A percentile compares a stretch with the other conserved stretches of the same genome.
Conservation (phyloP, 495 filamentous ascomycete genomes). For the Penicillium angulare region DNA sequence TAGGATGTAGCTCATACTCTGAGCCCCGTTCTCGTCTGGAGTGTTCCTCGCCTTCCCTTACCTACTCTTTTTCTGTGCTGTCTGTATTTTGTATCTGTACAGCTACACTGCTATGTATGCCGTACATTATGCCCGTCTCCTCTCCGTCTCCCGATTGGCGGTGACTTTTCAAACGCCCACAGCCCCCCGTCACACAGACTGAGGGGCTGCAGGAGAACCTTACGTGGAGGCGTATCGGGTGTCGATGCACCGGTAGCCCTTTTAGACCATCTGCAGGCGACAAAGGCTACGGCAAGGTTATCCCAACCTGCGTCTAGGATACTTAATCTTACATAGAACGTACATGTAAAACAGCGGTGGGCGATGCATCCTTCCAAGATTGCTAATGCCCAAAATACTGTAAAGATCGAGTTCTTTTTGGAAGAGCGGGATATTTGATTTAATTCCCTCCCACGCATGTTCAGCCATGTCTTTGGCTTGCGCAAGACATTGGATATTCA, state of each 20-base stretch:
- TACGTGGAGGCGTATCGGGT: conserved; percentile 9
- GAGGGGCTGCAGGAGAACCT: conserved; percentile 1
- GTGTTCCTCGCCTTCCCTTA: not conserved
- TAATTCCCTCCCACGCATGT: too few species aligned
- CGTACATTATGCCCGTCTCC: not conserved
- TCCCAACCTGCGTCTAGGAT: conserved; percentile 12
- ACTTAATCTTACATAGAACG: not conserved
- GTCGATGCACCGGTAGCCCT: conserved; percentile 4
- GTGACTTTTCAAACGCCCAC: conserved; percentile 1
- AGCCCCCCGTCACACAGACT: conserved; percentile 11
- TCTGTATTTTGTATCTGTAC: too few species aligned
- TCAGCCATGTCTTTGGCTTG: too few species aligned
- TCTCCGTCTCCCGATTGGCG: not conserved
- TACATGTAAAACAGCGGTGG: conserved; percentile 12
- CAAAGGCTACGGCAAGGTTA: conserved; percentile 16
- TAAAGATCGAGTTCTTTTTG: not conserved
- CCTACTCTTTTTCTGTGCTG: too few species aligned
- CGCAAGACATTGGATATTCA: too few species aligned
- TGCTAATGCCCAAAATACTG: not conserved
- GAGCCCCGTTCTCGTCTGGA: not conserved
- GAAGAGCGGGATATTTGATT: too few species aligned
- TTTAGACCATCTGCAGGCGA: conserved; percentile 9
- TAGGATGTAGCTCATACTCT: not conserved
- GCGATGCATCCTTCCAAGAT: not conserved
- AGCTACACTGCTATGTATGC: too few species aligned